Evolutionary conservation across 2,329 filamentous ascomycete species (phyloP), one percentile per base, ranked within the genome.

Genomic region (Cyphellophora attinorum): DNA sequence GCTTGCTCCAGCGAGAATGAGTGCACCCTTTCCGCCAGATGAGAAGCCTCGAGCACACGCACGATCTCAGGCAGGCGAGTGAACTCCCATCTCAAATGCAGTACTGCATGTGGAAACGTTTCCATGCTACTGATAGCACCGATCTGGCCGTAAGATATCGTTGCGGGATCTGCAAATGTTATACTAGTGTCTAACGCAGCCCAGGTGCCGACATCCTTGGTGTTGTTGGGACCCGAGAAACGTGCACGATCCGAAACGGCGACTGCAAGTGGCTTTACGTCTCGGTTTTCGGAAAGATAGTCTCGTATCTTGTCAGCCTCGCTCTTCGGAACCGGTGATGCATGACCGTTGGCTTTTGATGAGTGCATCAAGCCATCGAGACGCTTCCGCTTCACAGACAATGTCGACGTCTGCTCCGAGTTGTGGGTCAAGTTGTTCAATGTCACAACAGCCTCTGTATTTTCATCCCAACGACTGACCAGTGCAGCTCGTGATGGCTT

Each of bases 1-100:
- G 72, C 68, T 19, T 62, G 62, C 47, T 72, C 67, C 6, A 73
- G 47, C 2, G 68, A 71, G 44, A 73, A 73, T 4, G 67, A 68
- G 19, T 64, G 58, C 6, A 73, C 61, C 19, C 68, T 60, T 44
- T 73, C 67, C 12, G 36, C 48, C 21, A 51, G 34, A 36, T 46
- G 34, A 6, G 18, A 35, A 31, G 59, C 50, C 53, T 56, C 34
- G 38, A 44, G 33, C 2, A 33, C 38, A 11, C 36, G 19, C 4
- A 35, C 33, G 10, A 44, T 29, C 5, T 33, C 33, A 17, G 41
- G 30, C 6, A 36, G 36, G 19, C 33, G 27, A 4, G 18, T 19
- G 23, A 67, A 67, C 50, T 72, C 67, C 34, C 61, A 60, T 17
- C 68, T 60, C 18, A 74, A 54, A 29, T 66, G 59, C 1, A 74